Base-by-base conservation (phyloP, 2,329 filamentous ascomycete genomes). In the Rhytidhysteron rufulum region DNA sequence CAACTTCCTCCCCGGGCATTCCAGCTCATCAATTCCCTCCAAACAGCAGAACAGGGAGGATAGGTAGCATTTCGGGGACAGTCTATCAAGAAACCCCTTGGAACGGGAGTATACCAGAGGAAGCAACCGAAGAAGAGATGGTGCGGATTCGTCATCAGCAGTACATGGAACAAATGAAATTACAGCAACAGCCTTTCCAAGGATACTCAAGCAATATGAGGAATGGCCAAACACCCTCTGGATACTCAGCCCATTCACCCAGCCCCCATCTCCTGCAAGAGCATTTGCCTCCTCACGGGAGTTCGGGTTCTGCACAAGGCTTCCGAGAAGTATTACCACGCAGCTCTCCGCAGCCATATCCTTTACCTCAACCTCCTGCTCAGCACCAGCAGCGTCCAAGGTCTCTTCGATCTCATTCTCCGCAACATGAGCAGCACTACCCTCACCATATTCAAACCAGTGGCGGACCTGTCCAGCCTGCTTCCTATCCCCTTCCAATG, bases 11-110 rank as follows among this genome's bases (percentile, higher is more conserved):
- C 2, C 51, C 54, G 16, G 50, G 53, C 18, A 39, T 53, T 16
- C 37, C 43, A 25, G 41, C 31, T 18, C 20, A 31, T 13, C 45
- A 47, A 16, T 43, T 47, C 11, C 20, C 39, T 15, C 40, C 44
- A 4, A 49, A 42, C 13, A 54, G 57, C 31, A 49, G 45, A 21
- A 32, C 40, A 3, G 15, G 25, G 10, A 57, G 57, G 31, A 66
- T 65, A 60, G 60, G 53, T 33, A 65, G 60, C 31, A 66, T 66
- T 8, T 62, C 65, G 42, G 51, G 55, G 10, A 47, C 53, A 24
- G 46, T 53, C 18, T 30, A 39, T 11, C 37, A 42, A 29, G 56
- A 62, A 39, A 48, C 51, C 13, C 55, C 56, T 13, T 64, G 60
- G 60, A 55, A 62, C 43, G 38, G 63, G 38, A 60, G 59, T 37